Conservation (phyloP, 2,329 filamentous ascomycete species). For the Pseudogymnoascus sp. region DNA sequence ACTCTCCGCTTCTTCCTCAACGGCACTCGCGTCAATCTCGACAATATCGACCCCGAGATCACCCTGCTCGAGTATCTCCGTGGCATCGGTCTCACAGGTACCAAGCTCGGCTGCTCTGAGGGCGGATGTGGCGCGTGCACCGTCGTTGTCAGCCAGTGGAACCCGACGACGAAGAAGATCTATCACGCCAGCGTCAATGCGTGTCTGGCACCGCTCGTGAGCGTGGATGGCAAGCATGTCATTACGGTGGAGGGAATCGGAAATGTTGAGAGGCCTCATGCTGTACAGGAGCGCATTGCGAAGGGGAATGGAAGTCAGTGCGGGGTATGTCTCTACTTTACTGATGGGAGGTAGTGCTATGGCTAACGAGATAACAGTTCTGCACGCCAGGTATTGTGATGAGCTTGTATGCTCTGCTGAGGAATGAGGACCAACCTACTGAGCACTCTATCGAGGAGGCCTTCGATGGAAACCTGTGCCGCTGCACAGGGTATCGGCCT, state of each 20-base stretch:
- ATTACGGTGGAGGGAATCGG: constrained; percentile 97
- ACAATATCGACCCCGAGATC: constrained; percentile 81
- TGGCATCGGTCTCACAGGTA: constrained; percentile 87
- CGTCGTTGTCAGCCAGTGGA: constrained; percentile 87
- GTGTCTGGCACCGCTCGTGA: constrained; percentile 84
- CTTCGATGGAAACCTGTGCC: constrained; percentile 92
- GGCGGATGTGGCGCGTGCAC: constrained; percentile 96
- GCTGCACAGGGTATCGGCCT: constrained; percentile 90
- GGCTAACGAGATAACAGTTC: constrained; percentile 40
- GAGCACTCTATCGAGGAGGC: constrained; percentile 88
- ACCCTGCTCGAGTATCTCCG: constrained; percentile 90
- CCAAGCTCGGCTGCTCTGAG: constrained; percentile 93
- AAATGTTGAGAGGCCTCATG: constrained; percentile 76
- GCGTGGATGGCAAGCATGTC: constrained; percentile 94
- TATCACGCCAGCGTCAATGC: constrained; percentile 97
- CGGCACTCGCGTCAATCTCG: constrained; percentile 78
- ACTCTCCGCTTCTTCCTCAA: constrained; percentile 91
- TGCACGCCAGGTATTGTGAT: constrained; percentile 98
- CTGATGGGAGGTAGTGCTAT: not conserved
- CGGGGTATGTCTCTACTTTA: constrained; percentile 27
- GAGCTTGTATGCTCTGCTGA: constrained; percentile 86
- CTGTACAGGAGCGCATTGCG: constrained; percentile 83
- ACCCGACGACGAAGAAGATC: constrained; percentile 74
- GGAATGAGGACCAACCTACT: constrained; percentile 71
- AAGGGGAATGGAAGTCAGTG: constrained; percentile 89